Base-by-base conservation (phyloP, 352 stramenopile species). In the Phytophthora podocarpi region DNA sequence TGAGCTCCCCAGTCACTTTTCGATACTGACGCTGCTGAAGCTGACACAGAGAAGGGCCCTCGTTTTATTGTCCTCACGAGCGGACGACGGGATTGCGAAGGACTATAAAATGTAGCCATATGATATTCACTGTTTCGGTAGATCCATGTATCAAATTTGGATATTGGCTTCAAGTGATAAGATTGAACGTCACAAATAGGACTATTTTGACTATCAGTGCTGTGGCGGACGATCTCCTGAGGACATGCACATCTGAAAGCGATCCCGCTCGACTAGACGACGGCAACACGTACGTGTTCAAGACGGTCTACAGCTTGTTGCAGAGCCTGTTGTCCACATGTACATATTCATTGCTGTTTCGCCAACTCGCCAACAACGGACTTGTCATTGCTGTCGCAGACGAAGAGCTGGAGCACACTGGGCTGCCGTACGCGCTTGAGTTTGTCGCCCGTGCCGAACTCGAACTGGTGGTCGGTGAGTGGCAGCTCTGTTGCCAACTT, bases 361-460 rank as follows among this genome's bases (percentile, higher is more conserved):
- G n/a, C n/a, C n/a, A n/a, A n/a, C n/a, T n/a, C n/a, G n/a, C n/a
- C n/a, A n/a, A n/a, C n/a, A n/a, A n/a, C n/a, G n/a, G n/a, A n/a
- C n/a, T 36, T 36, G 31, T 15, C n/a, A 32, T 40, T 43, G 39
- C 7, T 46, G 20, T 13, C 24, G 30, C 32, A 13, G 9, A 23
- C 37, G 42, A 71, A 85, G 13, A 89, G n/a, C 41, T 83, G 64
- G 40, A 93, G 65, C 13, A 72, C 64, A 32, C 80, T 91, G 15
- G 84, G 84, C 59, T 93, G 83, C 32, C 78, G 80, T 27, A 93
- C 76, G n/a, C 54, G 72, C 53, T 88, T 80, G 52, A 67, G 47
- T 2, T 31, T 48, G 9, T 67, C 48, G 23, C 63, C 47, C 2
- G 32, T 47, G n/a, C 72, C 51, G 43, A 91, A 89, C 60, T 93